Evolutionary conservation across 2,329 filamentous ascomycete species (phyloP).

Genomic region (Falciphora oryzae): DNA sequence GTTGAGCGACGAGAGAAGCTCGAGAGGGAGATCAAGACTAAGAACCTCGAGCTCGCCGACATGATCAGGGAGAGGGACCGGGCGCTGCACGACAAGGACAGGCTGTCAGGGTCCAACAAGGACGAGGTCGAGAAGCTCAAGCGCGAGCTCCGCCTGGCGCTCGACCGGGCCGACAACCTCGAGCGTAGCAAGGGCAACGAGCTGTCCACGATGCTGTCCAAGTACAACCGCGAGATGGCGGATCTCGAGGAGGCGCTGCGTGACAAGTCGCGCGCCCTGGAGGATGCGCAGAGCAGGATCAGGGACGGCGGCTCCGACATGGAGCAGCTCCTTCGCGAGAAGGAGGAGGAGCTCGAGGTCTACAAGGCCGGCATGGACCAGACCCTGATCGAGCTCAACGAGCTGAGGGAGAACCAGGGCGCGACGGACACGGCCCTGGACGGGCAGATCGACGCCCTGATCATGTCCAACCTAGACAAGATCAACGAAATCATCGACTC

Average conservation of each 20-base stretch:
- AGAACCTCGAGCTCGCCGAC: constrained; percentile 96
- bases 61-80: constrained; percentile 97
- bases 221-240: constrained; percentile 96
- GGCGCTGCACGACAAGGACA: constrained; percentile 87
- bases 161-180: constrained; percentile 85
- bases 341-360: constrained; percentile 96
- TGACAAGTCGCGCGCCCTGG: constrained; percentile 80
- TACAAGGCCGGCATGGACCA: constrained; percentile 99
- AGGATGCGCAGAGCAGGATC: constrained; percentile 73
- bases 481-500: constrained; percentile 98
- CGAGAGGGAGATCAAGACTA: constrained; percentile 96
- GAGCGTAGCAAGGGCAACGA: constrained; percentile 93
- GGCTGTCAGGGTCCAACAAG: constrained; percentile 76
- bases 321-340: constrained; percentile 79
- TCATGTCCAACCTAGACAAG: constrained; percentile 81
- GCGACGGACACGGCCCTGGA: constrained; percentile 78
- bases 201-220: constrained; percentile 86
- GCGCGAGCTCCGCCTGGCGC: constrained; percentile 85
- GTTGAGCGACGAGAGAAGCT: constrained; percentile 93
- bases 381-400: constrained; percentile 85
- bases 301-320: constrained; percentile 80
- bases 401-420: constrained; percentile 69
- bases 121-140: constrained; percentile 94
- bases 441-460: constrained; percentile 83
- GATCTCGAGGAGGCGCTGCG: constrained; percentile 90